phyloP scores from a whole-genome alignment of 257 asterid genomes.

The Craterostigma plantagineum region DNA sequence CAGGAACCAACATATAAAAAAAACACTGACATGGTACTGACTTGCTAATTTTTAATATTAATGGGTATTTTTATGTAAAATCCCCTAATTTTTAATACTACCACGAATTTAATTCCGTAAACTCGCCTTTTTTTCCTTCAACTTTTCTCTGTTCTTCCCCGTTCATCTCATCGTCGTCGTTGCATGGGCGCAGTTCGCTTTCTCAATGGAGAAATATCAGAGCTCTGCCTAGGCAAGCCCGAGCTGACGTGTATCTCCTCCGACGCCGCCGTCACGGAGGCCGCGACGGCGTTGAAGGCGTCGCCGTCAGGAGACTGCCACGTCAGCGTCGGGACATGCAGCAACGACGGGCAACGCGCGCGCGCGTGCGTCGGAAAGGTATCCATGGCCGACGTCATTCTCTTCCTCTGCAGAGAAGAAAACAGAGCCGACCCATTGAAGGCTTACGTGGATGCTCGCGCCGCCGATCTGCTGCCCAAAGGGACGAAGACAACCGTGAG shows the following conservation, averaged over 20 bases:
- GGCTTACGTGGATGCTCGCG: conserved; percentile 35
- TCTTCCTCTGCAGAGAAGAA: conserved; percentile 41
- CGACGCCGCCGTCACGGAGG: conserved; percentile 28
- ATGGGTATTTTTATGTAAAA: too few species aligned
- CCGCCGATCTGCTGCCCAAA: conserved; percentile 26
- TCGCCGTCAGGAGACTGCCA: conserved; percentile 19
- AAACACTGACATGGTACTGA: too few species aligned
- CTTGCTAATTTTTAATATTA: too few species aligned
- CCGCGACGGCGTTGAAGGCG: conserved; percentile 29
- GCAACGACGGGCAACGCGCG: conserved; percentile 1
- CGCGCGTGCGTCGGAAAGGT: conserved; percentile 54
- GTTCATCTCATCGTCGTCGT: conserved; percentile 8
- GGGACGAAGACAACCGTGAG: conserved; percentile 20
- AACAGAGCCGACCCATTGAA: conserved; percentile 36
- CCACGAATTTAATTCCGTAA: too few species aligned
- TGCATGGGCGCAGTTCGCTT: conserved; percentile 82
- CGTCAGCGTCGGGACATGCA: conserved; percentile 51
- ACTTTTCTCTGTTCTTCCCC: too few species aligned
- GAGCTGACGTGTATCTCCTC: conserved; percentile 33
- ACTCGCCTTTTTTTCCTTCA: too few species aligned
- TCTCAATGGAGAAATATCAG: conserved; percentile 48
- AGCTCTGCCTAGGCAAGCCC: conserved; percentile 79
- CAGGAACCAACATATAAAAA: too few species aligned
- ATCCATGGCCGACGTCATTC: conserved; percentile 40
- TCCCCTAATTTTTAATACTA: too few species aligned